phyloP scores from a whole-genome alignment of 1,284 basidiomycete genomes.

The Trichosporon asahii region DNA sequence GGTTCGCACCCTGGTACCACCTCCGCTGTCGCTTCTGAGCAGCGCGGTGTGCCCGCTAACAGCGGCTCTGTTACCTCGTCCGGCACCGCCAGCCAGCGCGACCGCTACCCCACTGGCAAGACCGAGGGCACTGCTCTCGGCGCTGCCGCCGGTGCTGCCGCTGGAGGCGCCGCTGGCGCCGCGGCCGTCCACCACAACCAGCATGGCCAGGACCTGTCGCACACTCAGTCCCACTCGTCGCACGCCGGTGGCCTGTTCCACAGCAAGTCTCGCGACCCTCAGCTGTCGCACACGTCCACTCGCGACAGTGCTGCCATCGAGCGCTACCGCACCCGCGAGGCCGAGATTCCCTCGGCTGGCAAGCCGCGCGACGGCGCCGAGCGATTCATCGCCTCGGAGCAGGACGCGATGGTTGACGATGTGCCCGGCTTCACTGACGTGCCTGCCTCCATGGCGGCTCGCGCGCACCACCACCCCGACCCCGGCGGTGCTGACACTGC shows the following conservation, averaged over 20 bases:
- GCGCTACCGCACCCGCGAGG: background rate
- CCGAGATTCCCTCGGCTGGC: background rate
- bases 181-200: background rate
- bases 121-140: background rate
- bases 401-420: conserved; percentile 3
- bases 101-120: background rate
- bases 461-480: conserved; percentile 8
- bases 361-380: background rate
- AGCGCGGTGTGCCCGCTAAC: background rate
- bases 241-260: background rate
- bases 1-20: background rate
- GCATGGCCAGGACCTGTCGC: background rate
- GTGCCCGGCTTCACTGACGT: conserved; percentile 5
- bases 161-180: background rate
- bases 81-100: background rate
- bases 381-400: background rate
- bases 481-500: background rate
- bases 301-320: background rate
- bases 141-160: background rate
- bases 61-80: background rate
- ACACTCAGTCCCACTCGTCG: background rate
- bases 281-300: background rate
- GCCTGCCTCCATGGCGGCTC: background rate
- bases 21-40: background rate
- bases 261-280: background rate